Evolutionary conservation across 2,329 filamentous ascomycete species (phyloP).

Genomic region (Chalara sp.): DNA sequence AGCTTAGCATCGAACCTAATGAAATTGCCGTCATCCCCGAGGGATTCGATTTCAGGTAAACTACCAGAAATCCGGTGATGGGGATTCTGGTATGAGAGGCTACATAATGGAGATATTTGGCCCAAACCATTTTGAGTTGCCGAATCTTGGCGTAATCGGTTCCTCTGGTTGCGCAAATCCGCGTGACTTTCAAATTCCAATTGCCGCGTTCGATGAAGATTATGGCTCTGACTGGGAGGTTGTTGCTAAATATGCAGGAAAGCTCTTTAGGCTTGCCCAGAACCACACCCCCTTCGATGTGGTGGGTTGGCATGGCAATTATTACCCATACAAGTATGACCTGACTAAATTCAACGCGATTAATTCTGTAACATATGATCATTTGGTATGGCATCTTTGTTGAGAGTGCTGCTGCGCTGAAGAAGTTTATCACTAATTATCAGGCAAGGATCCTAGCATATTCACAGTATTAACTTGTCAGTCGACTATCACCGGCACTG

Average conservation of each 20-base stretch:
- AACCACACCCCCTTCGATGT: constrained; percentile 71
- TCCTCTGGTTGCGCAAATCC: constrained; percentile 57
- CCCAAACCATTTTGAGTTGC: constrained; percentile 53
- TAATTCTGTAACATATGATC: constrained; percentile 53
- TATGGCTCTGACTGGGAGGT: constrained; percentile 43
- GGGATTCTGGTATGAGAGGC: constrained; percentile 42
- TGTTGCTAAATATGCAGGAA: constrained; percentile 57
- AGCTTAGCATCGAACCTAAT: constrained; percentile 52
- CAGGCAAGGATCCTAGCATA: constrained; percentile 59
- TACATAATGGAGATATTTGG: constrained; percentile 62
- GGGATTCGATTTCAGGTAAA: constrained; percentile 56
- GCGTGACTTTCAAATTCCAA: constrained; percentile 56
- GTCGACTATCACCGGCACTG: constrained; percentile 44
- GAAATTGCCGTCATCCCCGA: constrained; percentile 59
- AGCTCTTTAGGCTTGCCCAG: constrained; percentile 56
- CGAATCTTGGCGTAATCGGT: constrained; percentile 58
- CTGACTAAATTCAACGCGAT: constrained; percentile 50
- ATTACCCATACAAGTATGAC: constrained; percentile 56
- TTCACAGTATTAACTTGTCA: constrained; percentile 58
- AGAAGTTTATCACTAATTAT: too few species aligned
- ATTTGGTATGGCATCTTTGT: too few species aligned
- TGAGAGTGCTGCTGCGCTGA: too few species aligned
- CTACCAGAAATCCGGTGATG: constrained; percentile 48
- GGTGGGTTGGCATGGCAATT: constrained; percentile 73
- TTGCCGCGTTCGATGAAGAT: constrained; percentile 47